A percentile compares a stretch with the other conserved stretches of the same genome.
These are phyloP conservation scores for Cephaloascus albidus DNA, from an alignment of 805 yeast species.

Conservation along the genomic window DNA sequence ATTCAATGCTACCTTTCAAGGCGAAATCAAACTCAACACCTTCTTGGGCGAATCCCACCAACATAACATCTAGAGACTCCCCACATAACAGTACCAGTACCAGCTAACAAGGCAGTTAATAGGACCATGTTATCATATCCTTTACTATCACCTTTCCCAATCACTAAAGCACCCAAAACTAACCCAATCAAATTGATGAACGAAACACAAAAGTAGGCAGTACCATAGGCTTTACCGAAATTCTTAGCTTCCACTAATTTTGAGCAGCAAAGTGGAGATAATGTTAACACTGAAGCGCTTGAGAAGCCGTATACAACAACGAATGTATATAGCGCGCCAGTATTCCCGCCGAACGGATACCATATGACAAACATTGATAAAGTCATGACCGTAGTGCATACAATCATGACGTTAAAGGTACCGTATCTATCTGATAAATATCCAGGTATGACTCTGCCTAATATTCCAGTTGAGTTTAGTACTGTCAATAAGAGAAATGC, in stretches of 20 bases:
- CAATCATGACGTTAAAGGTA: neutral
- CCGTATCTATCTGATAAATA: neutral
- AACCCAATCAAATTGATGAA: slow-evolving; percentile 1
- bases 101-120: neutral
- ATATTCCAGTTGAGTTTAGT: slow-evolving; percentile 19
- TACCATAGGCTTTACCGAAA: neutral
- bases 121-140: neutral
- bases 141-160: neutral
- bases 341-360: neutral
- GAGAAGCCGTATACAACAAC: neutral
- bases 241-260: neutral
- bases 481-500: slow-evolving; percentile 26
- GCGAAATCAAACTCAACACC: no score
- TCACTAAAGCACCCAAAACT: neutral
- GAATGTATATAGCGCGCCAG: neutral
- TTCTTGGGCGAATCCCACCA: no score
- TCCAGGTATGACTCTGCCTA: neutral
- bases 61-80: neutral
- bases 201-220: neutral
- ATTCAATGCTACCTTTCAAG: no score
- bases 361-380: neutral
- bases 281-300: neutral
- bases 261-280: neutral
- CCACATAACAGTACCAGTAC: neutral
- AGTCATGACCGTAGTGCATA: neutral